These are phyloP conservation scores for Calophaca sinica DNA, from an alignment of 306 rosid genomes.

Conservation along the genomic window DNA sequence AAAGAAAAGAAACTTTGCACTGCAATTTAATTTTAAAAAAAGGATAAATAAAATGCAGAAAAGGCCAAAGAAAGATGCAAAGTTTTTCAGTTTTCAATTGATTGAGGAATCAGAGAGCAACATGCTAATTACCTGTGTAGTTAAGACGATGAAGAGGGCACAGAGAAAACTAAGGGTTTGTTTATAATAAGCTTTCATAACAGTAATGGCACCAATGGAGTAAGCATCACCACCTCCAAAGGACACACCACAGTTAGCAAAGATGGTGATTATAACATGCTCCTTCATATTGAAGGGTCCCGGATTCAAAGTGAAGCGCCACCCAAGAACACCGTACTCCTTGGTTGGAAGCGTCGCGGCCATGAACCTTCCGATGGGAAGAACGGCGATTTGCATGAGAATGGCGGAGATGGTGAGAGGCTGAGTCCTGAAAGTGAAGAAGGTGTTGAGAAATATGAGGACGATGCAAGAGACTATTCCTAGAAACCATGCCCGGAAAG, in stretches of 20 bases:
- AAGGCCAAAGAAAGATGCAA: neutral
- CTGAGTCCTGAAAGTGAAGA: slow-evolving; percentile 94
- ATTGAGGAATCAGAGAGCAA: too few species aligned
- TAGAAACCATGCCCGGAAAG: slow-evolving; percentile 91
- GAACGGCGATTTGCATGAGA: slow-evolving; percentile 89
- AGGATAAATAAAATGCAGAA: neutral
- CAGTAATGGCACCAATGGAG: slow-evolving; percentile 95
- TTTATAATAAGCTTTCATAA: slow-evolving; percentile 90
- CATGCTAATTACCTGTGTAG: slow-evolving; percentile 67
- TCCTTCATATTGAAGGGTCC: slow-evolving; percentile 96
- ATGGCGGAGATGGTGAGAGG: slow-evolving; percentile 90
- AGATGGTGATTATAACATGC: slow-evolving; percentile 91
- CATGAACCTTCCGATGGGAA: slow-evolving; percentile 91
- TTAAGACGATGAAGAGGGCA: slow-evolving; percentile 77
- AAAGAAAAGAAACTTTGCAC: neutral
- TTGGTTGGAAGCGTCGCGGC: slow-evolving; percentile 72
- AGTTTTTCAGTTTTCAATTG: too few species aligned
- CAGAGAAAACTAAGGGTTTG: slow-evolving; percentile 71
- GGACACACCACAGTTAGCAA: slow-evolving; percentile 90
- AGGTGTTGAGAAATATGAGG: slow-evolving; percentile 91
- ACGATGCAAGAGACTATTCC: slow-evolving; percentile 67
- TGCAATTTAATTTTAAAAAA: neutral
- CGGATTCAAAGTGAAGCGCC: slow-evolving; percentile 70
- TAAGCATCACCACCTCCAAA: slow-evolving; percentile 97
- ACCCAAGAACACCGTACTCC: slow-evolving; percentile 53